Evolutionary conservation across 306 rosid genomes (phyloP).

Genomic region (Lotus japonicus): DNA sequence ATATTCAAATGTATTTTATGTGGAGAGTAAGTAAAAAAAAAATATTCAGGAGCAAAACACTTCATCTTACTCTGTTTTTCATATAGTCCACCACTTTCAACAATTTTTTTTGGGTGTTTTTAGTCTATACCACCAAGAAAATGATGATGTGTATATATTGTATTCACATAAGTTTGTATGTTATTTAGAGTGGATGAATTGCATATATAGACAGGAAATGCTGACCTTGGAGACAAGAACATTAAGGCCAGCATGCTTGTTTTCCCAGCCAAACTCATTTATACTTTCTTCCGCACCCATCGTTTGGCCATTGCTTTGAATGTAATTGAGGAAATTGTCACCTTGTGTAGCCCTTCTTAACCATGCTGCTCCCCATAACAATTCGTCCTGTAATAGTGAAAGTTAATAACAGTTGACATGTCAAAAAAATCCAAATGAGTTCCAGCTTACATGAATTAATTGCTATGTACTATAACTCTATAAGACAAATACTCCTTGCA

Average conservation of each 20-base stretch:
- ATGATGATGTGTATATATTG: no score
- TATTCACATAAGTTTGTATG: background rate
- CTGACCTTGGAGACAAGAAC: constrained; percentile 84
- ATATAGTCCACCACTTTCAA: no score
- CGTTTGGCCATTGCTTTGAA: constrained; percentile 68
- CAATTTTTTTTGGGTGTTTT: no score
- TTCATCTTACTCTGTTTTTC: no score
- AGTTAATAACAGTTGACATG: background rate
- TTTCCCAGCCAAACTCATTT: constrained; percentile 91
- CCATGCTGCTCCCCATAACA: constrained; percentile 96
- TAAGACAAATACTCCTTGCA: background rate
- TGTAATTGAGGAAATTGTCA: constrained; percentile 49
- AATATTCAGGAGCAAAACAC: no score
- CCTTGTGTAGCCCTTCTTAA: constrained; percentile 74
- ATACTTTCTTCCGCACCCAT: constrained; percentile 80
- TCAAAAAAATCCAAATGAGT: no score
- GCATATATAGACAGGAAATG: background rate
- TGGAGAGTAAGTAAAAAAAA: no score
- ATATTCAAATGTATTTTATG: no score
- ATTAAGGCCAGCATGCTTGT: constrained; percentile 91
- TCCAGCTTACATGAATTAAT: no score
- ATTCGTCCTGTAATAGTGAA: constrained; percentile 51
- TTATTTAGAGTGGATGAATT: background rate
- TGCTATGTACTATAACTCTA: no score
- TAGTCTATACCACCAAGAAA: no score